These are phyloP conservation scores for Berkeleyomyces basicola DNA, from an alignment of 2,329 filamentous ascomycete genomes.

Conservation along the genomic window DNA sequence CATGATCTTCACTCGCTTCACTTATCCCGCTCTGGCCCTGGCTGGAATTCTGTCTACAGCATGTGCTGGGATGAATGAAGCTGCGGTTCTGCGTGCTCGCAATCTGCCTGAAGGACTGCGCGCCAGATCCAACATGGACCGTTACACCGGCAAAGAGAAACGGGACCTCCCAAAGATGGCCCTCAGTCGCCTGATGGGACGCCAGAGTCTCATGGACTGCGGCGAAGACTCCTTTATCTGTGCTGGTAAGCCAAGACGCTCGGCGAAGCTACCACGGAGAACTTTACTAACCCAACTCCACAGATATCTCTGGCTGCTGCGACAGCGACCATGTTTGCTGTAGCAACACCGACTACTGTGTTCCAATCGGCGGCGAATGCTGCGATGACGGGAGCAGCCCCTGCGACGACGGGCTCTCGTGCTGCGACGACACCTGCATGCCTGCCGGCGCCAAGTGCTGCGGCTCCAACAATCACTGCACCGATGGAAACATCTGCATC, in stretches of 20 bases:
- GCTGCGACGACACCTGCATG: conserved; percentile 1
- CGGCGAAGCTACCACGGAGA: not conserved
- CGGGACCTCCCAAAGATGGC: not conserved
- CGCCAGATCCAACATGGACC: not conserved
- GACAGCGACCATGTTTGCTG: not conserved
- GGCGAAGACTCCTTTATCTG: not conserved
- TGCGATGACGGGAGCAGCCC: not conserved
- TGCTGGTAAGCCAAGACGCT: not conserved
- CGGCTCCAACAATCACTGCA: not conserved
- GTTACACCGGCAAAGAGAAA: not conserved
- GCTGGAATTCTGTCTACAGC: not conserved
- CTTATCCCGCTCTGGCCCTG: not conserved
- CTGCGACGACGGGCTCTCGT: not conserved
- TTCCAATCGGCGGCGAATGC: not conserved
- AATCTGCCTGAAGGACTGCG: not conserved
- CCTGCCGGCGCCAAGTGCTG: not conserved
- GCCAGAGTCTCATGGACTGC: not conserved
- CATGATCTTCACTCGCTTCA: not conserved
- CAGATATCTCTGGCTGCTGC: not conserved
- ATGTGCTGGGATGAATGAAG: not conserved
- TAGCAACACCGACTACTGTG: not conserved
- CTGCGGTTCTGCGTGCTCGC: not conserved
- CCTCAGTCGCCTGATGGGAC: not conserved
- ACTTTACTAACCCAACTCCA: not conserved
- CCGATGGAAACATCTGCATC: not conserved